Percentiles rank a stretch among this genome's conserved stretches.
These are phyloP conservation scores for Echinochloa phyllopogon DNA, from an alignment of 176 grass and related monocot genomes.

Conservation along the genomic window DNA sequence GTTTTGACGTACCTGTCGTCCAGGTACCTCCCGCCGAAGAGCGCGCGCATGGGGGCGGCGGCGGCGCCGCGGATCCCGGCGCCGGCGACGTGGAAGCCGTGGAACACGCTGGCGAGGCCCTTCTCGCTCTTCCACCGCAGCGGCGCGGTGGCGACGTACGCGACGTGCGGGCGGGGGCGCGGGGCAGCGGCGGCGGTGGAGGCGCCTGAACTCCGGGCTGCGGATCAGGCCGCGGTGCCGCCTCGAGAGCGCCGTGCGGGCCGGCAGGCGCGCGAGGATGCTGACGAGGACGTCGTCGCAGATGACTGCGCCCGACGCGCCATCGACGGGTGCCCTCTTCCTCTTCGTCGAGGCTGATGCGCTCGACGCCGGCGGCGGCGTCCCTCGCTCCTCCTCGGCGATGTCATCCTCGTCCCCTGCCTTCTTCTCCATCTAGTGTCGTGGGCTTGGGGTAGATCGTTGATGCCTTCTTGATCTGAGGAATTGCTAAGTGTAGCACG, in stretches of 20 bases:
- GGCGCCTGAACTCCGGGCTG: not conserved
- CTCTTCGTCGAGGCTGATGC: not conserved
- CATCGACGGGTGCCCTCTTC: not conserved
- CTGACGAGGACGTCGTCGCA: not conserved
- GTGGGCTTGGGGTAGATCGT: not conserved
- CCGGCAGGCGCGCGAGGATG: conserved; percentile 8
- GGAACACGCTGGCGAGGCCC: not conserved
- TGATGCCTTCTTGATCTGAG: no score
- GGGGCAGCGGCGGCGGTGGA: conserved; percentile 12
- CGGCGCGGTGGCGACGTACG: not conserved
- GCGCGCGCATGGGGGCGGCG: not conserved
- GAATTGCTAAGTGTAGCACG: no score
- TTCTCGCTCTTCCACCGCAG: not conserved
- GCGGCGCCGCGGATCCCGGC: not conserved
- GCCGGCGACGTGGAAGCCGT: conserved; percentile 27
- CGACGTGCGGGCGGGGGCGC: not conserved
- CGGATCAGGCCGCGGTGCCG: not conserved
- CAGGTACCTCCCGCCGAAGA: not conserved
- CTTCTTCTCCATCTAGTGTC: not conserved
- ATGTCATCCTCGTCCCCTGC: not conserved
- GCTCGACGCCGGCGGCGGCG: no score
- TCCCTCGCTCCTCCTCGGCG: not conserved
- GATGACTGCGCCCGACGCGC: not conserved
- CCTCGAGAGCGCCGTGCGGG: conserved; percentile 2
- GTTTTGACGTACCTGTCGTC: not conserved